A percentile compares a stretch with the other conserved stretches of the same genome.
Conservation (phyloP, 2,329 filamentous ascomycete species). For the Sphaerulina vaccinii region DNA sequence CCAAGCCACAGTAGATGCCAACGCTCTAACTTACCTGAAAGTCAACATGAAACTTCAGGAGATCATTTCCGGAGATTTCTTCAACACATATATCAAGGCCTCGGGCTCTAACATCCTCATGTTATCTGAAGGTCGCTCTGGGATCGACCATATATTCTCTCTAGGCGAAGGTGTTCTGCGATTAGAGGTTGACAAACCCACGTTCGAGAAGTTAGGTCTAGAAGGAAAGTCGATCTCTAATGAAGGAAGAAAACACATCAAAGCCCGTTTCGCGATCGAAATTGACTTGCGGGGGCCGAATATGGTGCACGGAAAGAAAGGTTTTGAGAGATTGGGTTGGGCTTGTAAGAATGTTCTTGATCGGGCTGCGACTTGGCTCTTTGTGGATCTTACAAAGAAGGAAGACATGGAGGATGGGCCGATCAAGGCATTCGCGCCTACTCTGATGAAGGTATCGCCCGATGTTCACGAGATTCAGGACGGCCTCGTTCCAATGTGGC, state of each 20-base stretch:
- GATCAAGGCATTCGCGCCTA: constrained; percentile 36
- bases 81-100: constrained; percentile 76
- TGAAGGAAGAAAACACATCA: constrained; percentile 61
- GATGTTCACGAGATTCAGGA: constrained; percentile 28
- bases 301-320: constrained; percentile 81
- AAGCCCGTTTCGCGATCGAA: constrained; percentile 73
- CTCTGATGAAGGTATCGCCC: constrained; percentile 31
- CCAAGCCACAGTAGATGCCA: not conserved
- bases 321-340: constrained; percentile 74
- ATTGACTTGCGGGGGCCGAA: constrained; percentile 69
- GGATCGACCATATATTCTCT: constrained; percentile 67
- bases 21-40: constrained; percentile 57
- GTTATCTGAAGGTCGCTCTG: constrained; percentile 74
- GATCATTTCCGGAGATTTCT: constrained; percentile 72
- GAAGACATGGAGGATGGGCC: constrained; percentile 5
- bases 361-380: constrained; percentile 71
- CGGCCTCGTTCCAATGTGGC: constrained; percentile 35
- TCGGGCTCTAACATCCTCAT: constrained; percentile 62
- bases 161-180: constrained; percentile 70
- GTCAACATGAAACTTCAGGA: constrained; percentile 72
- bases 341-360: constrained; percentile 76
- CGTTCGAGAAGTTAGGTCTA: constrained; percentile 79
- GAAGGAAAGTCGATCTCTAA: constrained; percentile 65
- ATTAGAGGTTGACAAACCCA: constrained; percentile 76
- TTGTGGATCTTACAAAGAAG: constrained; percentile 59